Percentiles rank a stretch among this genome's conserved stretches.
These are phyloP conservation scores for Beauveria pseudobassiana DNA, from an alignment of 2,329 filamentous ascomycete species.

Conservation along the genomic window DNA sequence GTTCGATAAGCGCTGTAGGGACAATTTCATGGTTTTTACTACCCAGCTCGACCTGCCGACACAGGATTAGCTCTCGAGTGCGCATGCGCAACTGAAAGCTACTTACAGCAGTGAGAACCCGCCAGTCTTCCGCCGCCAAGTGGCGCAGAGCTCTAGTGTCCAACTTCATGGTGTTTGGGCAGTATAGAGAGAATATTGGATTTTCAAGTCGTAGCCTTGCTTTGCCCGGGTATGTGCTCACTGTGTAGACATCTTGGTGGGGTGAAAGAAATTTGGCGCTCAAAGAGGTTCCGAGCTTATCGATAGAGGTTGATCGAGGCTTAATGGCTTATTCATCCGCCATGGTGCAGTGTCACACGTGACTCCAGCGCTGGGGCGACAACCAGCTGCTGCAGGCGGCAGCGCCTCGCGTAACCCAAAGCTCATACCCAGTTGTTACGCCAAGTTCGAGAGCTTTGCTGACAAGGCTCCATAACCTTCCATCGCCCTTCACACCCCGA, in stretches of 20 bases:
- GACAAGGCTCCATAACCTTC: constrained; percentile 30
- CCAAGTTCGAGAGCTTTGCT: constrained; percentile 27
- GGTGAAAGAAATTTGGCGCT: constrained; percentile 22
- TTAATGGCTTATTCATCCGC: constrained; percentile 8
- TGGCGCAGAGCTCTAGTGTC: constrained; percentile 92
- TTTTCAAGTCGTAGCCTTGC: neutral
- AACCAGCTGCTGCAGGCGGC: constrained; percentile 30
- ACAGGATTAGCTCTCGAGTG: constrained; percentile 27
- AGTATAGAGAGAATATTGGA: neutral
- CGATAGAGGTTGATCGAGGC: constrained; percentile 15
- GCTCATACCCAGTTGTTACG: constrained; percentile 21
- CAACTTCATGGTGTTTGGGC: constrained; percentile 66
- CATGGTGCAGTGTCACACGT: constrained; percentile 20
- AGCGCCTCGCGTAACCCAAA: constrained; percentile 39
- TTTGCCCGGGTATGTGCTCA: neutral
- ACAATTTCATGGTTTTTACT: constrained; percentile 97
- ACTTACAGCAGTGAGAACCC: constrained; percentile 81
- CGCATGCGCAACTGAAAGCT: constrained; percentile 17
- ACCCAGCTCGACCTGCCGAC: constrained; percentile 73
- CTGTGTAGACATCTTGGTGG: constrained; percentile 6
- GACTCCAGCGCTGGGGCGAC: constrained; percentile 22
- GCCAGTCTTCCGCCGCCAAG: constrained; percentile 87
- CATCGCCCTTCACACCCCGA: constrained; percentile 19
- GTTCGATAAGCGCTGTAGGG: constrained; percentile 79
- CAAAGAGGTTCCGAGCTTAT: constrained; percentile 16